Evolutionary conservation across 2,329 filamentous ascomycete genomes (phyloP), one percentile per base, ranked within the genome.

Genomic region (Geosmithia putterillii): DNA sequence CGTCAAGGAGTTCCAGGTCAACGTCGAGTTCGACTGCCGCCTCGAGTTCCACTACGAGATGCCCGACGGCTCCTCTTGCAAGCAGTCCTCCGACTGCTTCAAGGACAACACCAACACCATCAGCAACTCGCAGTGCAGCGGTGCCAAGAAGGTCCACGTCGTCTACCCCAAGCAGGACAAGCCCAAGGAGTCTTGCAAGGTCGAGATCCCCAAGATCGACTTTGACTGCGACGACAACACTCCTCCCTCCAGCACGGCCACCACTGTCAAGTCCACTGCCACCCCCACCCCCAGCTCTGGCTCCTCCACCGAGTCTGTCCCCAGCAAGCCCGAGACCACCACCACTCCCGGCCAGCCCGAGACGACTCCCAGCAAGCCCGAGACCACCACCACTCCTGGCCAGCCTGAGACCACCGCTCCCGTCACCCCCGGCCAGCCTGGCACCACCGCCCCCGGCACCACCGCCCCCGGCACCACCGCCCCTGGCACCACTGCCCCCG

Each of bases 41-140:
- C 67, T 96, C 43, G 80, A 90, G 63, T 87, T 95, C 69, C 75
- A 86, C 69, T 95, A 90, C 66, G 74, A 71, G 55, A 94, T 95
- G 87, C 74, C 79, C 2, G 86, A 90, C 59, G 85, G 85, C 52
- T 81, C 77, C 14, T 76, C 63, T 47, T 96, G 90, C 79, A 90
- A 85, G 68, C 83, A 94, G 54, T 79, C 76, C 48, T 69, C 75
- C 50, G 57, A 70, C 42, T 94, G 86, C 75, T 76, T 71, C 50
- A 67, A 72, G 44, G 67, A 71, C 15, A 86, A 18, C 3, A 38
- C 25, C n/a, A 46, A 43, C 41, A 43, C 42, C 40, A 44, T 45
- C 40, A 18, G 86, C 54, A 81, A 78, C 46, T 75, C 73, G 40
- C 87, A 95, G 73, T 96, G 90, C 61, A 90, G 88, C 76, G 89